Conservation (phyloP, 768 basidiomycete genomes). For the Amanita brunnescens region DNA sequence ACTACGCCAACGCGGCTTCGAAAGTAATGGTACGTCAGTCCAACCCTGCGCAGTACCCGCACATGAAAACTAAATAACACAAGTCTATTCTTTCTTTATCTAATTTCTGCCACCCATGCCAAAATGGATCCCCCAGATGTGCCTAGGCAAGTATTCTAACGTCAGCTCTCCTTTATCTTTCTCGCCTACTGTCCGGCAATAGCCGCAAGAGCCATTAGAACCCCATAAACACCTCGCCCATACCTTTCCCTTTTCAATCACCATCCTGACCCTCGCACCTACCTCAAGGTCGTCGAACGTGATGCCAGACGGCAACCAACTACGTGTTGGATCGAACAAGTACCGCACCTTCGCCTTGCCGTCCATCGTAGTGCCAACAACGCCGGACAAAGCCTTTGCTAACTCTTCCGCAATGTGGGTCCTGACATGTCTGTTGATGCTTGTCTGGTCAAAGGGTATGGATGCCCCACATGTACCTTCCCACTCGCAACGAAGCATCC, state of each 20-base stretch:
- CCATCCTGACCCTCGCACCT: not conserved
- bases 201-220: not conserved
- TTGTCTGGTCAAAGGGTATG: not conserved
- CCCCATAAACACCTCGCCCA: constrained; percentile 3
- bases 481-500: not conserved
- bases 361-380: not conserved
- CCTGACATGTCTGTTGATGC: not conserved
- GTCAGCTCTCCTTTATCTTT: not conserved
- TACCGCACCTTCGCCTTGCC: not conserved
- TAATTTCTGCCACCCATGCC: not conserved
- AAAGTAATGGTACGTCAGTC: not conserved
- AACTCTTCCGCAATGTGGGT: not conserved
- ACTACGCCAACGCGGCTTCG: constrained; percentile 29
- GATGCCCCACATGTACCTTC: not conserved
- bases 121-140: not conserved
- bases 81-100: not conserved
- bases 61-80: no score
- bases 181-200: not conserved
- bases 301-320: not conserved
- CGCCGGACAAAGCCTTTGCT: not conserved
- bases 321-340: not conserved
- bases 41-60: no score
- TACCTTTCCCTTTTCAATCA: not conserved
- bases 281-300: not conserved
- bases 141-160: not conserved